Base-by-base conservation (phyloP, 768 basidiomycete species). In the Leccinum aurantiacum region DNA sequence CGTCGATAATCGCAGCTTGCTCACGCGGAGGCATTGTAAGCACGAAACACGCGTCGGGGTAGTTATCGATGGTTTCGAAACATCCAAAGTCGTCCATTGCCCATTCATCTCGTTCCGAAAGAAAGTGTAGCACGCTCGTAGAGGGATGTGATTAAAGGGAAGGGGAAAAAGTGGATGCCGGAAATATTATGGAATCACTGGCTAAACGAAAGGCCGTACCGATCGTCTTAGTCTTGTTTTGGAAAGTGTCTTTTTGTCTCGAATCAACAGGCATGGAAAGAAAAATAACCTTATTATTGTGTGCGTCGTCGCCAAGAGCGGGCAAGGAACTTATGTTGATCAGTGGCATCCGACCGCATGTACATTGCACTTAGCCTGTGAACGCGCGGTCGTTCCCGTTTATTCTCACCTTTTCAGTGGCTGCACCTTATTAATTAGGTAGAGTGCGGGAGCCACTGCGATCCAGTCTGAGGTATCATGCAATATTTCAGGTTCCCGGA, bases 301-400 rank as follows among this genome's bases (percentile, higher is more conserved):
- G 9, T 11, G 33, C n/a, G n/a, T 44, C 62, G 56, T 63, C 53
- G 44, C 47, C 61, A 53, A 29, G 44, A 50, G 38, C 35, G 33
- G 38, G 41, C 37, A 31, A 9, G 41, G 22, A 50, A 9, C 17
- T 10, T 44, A 31, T 46, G 11, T 38, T 38, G 31, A 31, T 35
- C 56, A 53, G 50, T 63, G 62, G 33, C 38, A 53, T 49, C 52
- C 56, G 41, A 58, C 54, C 57, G 50, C 44, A 33, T 11, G 10
- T 33, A 24, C 25, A 27, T 38, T 9, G 11, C 7, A 49, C 17
- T 13, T 58, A 22, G 53, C 27, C 24, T 37, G 17, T 35, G 57
- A 54, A 56, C 41, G n/a, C 41, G 19, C 41, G 41, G n/a, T 58
- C 31, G 11, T 56, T 7, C 17, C 5, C 6, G 3, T 22, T n/a